Evolutionary conservation across 2,329 filamentous ascomycete genomes (phyloP).

Genomic region (Arthrobotrys sinensis): DNA sequence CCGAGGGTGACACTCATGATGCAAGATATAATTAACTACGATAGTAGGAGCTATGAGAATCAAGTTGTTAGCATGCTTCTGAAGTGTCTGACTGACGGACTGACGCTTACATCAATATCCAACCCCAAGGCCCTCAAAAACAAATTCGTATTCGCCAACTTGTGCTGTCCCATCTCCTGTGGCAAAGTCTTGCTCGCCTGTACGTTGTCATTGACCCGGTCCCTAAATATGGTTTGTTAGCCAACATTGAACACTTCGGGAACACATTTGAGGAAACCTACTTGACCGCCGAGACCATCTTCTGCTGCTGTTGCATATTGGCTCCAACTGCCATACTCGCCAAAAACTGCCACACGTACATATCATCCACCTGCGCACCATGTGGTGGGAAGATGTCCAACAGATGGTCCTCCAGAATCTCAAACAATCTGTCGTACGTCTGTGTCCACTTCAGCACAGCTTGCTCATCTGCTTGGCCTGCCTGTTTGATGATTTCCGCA

Average conservation of each 20-base stretch:
- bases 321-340: constrained; percentile 95
- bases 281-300: constrained; percentile 94
- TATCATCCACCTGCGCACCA: constrained; percentile 91
- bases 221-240: constrained; percentile 68
- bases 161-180: constrained; percentile 84
- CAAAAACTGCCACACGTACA: constrained; percentile 98
- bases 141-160: constrained; percentile 92
- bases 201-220: constrained; percentile 96
- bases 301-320: constrained; percentile 93
- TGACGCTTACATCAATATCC: constrained; percentile 79
- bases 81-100: not conserved
- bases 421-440: constrained; percentile 89
- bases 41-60: constrained; percentile 5
- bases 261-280: constrained; percentile 65
- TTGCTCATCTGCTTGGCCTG: constrained; percentile 77
- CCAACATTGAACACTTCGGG: not conserved
- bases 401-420: constrained; percentile 85
- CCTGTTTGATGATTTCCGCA: constrained; percentile 92
- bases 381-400: constrained; percentile 90
- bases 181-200: constrained; percentile 89
- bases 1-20: not conserved
- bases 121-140: constrained; percentile 99
- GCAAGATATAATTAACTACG: not conserved
- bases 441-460: constrained; percentile 87
- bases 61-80: constrained; percentile 2